A percentile compares a stretch with the other conserved stretches of the same genome.
phyloP scores from a whole-genome alignment of 1,139 yeast genomes.

The Taphrina pruni region DNA sequence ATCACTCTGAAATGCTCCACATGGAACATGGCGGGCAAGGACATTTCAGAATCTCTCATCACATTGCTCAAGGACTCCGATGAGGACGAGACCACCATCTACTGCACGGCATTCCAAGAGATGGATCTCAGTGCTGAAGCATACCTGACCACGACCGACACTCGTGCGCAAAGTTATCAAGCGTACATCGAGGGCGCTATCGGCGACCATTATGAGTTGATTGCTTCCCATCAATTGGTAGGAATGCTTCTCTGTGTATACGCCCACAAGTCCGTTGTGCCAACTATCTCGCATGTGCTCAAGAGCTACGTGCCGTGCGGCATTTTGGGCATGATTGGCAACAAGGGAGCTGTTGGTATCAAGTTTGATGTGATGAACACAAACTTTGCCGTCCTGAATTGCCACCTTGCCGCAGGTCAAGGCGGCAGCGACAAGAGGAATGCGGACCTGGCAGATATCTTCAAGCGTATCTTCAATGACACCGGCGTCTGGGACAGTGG shows the following conservation, averaged over 20 bases:
- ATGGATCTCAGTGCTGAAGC: conserved; percentile 43
- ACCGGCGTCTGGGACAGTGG: conserved; percentile 31
- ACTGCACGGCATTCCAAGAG: conserved; percentile 40
- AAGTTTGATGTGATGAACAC: conserved; percentile 40
- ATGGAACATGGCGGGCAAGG: conserved; percentile 41
- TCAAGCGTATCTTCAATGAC: conserved; percentile 33
- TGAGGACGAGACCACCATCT: conserved; percentile 9
- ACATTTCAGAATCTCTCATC: conserved; percentile 20
- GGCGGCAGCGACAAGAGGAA: conserved; percentile 39
- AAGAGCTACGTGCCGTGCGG: conserved; percentile 42
- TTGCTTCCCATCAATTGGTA: conserved; percentile 42
- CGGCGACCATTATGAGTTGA: conserved; percentile 40
- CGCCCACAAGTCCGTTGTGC: conserved; percentile 41
- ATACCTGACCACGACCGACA: conserved; percentile 35
- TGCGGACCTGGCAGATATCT: conserved; percentile 38
- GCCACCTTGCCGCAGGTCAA: conserved; percentile 42
- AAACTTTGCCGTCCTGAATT: conserved; percentile 39
- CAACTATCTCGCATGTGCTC: conserved; percentile 32
- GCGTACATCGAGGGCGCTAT: conserved; percentile 31
- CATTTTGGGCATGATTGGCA: conserved; percentile 41
- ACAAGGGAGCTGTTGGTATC: conserved; percentile 43
- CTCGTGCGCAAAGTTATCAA: conserved; percentile 31
- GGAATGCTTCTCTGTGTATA: conserved; percentile 41
- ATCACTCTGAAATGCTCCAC: conserved; percentile 23
- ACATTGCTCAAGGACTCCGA: conserved; percentile 10